Evolutionary conservation across 2,329 filamentous ascomycete genomes (phyloP).

Genomic region (Neofusicoccum umdonicola): DNA sequence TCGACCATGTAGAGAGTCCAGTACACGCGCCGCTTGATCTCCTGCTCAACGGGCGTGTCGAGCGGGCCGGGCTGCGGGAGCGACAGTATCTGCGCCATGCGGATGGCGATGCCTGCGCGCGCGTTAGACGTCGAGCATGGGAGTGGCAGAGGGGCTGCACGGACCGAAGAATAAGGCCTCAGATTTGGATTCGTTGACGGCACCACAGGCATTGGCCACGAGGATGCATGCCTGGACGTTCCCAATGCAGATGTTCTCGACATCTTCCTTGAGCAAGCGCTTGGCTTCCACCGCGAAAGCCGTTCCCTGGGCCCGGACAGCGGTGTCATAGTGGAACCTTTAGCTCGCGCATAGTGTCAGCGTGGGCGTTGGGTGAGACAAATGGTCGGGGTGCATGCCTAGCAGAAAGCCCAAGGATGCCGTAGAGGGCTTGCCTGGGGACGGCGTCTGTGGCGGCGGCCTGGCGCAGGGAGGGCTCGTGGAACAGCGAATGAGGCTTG

Average conservation of each 20-base stretch:
- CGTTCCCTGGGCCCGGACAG: constrained; percentile 21
- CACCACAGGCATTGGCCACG: constrained; percentile 34
- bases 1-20: constrained; percentile 45
- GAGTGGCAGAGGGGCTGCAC: background rate
- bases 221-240: constrained; percentile 44
- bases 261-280: constrained; percentile 25
- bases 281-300: constrained; percentile 25
- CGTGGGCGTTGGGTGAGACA: background rate
- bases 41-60: constrained; percentile 31
- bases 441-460: background rate
- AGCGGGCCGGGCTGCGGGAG: background rate
- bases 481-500: constrained; percentile 35
- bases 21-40: constrained; percentile 39
- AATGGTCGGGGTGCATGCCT: background rate
- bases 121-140: background rate
- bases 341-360: background rate
- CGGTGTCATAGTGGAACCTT: constrained; percentile 7
- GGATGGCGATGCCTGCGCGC: constrained; percentile 16
- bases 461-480: constrained; percentile 24
- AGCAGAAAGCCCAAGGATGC: constrained; percentile 13
- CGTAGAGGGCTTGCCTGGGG: background rate
- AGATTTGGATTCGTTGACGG: constrained; percentile 34
- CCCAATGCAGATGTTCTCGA: constrained; percentile 37
- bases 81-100: constrained; percentile 18
- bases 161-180: constrained; percentile 40